Base-by-base conservation (phyloP, 257 asterid species). In the Ehretia macrophylla region DNA sequence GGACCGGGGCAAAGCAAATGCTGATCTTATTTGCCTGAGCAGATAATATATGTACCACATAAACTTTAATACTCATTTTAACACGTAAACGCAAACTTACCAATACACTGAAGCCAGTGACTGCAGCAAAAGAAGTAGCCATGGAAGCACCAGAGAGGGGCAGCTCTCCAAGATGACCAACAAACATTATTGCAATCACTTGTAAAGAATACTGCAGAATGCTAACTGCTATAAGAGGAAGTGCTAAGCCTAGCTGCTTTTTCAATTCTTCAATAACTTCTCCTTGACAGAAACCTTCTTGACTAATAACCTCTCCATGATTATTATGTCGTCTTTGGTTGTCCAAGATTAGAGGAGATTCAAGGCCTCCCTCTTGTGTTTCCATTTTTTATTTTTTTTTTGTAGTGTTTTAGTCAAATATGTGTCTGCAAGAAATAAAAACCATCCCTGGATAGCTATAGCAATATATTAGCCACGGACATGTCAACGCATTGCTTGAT, bases 71-170 rank as follows among this genome's bases (percentile, higher is more conserved):
- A 16, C 21, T 19, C 19, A 52, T 8, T 9, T 20, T 16, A 11
- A 21, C 17, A 45, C n/a, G n/a, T n/a, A n/a, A n/a, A n/a, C n/a
- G 35, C 55, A 55, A 11, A 60, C 58, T 51, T 75, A 85, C 95
- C 77, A 85, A 35, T 3, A 85, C 78, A 49, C 79, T 85, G 80
- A 78, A 85, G 21, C 88, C 94, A 1, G 86, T 78, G 67, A 83
- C 84, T 0, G 95, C 65, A 50, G 95, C 90, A 21, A 83, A 85
- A 22, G 88, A 80, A 52, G 88, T 83, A 39, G 88, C 90, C 75
- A 85, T 70, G 18, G 95, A 83, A 63, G 90, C 88, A 62, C 88
- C 65, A 19, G 95, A 78, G 60, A 85, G 84, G 0, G 80, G 56
- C 54, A 85, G 64, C 46, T 85, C 80, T 0, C 88, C 88, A 5